Evolutionary conservation across 306 rosid genomes (phyloP).

Genomic region (Prunus fruticosa): DNA sequence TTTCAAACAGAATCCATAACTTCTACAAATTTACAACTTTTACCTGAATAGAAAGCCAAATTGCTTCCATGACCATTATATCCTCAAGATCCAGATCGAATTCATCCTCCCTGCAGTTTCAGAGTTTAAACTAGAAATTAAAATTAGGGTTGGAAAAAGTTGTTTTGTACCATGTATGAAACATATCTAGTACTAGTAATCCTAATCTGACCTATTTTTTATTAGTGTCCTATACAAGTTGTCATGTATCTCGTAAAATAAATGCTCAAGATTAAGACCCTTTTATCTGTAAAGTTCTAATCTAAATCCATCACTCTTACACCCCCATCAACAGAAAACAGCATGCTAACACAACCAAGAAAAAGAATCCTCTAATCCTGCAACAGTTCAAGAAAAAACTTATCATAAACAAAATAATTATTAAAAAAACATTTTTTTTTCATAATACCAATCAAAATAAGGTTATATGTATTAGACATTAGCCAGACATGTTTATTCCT

Average conservation of each 20-base stretch:
- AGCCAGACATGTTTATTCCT: not conserved
- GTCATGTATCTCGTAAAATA: not conserved
- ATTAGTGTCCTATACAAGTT: not conserved
- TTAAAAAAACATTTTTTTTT: not conserved
- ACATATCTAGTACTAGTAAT: not conserved
- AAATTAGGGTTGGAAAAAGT: not conserved
- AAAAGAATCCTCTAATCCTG: not conserved
- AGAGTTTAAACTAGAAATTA: not conserved
- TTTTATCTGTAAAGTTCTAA: not conserved
- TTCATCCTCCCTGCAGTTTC: constrained; percentile 76
- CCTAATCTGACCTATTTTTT: not conserved
- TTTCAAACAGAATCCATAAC: constrained; percentile 14
- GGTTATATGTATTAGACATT: not conserved
- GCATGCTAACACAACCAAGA: not conserved
- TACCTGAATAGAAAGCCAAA: constrained; percentile 98
- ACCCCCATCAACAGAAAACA: not conserved
- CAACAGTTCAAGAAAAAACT: not conserved
- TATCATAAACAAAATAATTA: too few relatives aligned
- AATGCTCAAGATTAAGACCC: not conserved
- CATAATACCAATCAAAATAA: not conserved
- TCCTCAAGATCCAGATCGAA: constrained; percentile 95
- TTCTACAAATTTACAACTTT: not conserved
- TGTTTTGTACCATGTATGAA: too few relatives aligned
- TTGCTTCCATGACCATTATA: constrained; percentile 99
- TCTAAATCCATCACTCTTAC: not conserved